Percentiles rank a stretch among this genome's conserved stretches.
Conservation (phyloP, 1,284 basidiomycete genomes). For the Cutaneotrichosporon sp. region DNA sequence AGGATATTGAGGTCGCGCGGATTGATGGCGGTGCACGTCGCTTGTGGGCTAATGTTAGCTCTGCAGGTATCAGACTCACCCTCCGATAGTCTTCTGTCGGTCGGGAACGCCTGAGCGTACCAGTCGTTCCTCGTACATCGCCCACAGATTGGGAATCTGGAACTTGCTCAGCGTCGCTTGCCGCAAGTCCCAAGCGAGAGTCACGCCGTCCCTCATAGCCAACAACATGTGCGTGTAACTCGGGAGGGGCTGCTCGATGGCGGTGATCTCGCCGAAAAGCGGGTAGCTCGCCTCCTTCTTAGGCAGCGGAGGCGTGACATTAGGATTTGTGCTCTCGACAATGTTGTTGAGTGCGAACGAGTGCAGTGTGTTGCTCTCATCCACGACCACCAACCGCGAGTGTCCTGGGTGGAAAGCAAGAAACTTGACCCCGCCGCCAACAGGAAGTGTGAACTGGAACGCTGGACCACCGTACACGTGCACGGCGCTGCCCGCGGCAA, state of each 20-base stretch:
- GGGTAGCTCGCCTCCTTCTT: conserved; percentile 36
- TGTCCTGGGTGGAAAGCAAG: conserved; percentile 51
- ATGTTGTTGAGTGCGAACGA: conserved; percentile 40
- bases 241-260: conserved; percentile 44
- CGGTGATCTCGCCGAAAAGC: conserved; percentile 37
- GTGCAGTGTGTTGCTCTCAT: conserved; percentile 44
- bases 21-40: conserved; percentile 64
- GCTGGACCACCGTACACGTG: conserved; percentile 47
- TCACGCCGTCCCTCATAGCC: conserved; percentile 50
- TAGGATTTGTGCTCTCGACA: conserved; percentile 37
- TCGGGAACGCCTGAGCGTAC: conserved; percentile 61
- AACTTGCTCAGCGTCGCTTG: conserved; percentile 65
- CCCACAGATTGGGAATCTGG: conserved; percentile 71
- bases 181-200: conserved; percentile 66
- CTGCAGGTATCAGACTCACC: conserved; percentile 40
- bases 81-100: conserved; percentile 54
- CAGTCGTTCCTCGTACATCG: conserved; percentile 67
- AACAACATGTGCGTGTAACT: conserved; percentile 49
- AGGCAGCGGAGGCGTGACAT: conserved; percentile 40
- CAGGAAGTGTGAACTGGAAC: conserved; percentile 48
- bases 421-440: conserved; percentile 39
- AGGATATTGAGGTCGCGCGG: conserved; percentile 77
- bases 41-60: conserved; percentile 6
- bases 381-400: conserved; percentile 46
- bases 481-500: conserved; percentile 57